Percentiles rank a stretch among this genome's conserved stretches.
These are phyloP conservation scores for Tulasnella sp. DNA, from an alignment of 768 basidiomycete species.

Conservation along the genomic window DNA sequence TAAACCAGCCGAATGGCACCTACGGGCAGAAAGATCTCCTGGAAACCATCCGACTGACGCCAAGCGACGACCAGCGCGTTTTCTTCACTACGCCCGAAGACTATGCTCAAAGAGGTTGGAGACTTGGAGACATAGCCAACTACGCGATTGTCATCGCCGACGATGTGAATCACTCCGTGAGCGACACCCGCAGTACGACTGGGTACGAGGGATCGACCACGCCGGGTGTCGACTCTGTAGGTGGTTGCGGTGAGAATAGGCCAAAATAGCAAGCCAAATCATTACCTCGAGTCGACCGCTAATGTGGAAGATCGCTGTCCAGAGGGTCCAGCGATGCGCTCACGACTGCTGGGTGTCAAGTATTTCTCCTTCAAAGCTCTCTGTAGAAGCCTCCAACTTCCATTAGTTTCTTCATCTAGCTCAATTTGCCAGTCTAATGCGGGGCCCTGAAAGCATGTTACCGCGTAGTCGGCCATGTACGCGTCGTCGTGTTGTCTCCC, in stretches of 20 bases:
- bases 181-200: neutral
- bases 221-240: neutral
- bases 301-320: neutral
- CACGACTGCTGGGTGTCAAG: neutral
- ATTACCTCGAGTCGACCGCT: neutral
- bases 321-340: neutral
- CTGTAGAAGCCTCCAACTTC: neutral
- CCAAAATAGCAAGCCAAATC: neutral
- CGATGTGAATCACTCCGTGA: neutral
- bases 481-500: conserved; percentile 8
- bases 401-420: neutral
- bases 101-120: neutral
- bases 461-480: neutral
- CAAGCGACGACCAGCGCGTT: neutral
- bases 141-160: neutral
- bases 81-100: neutral
- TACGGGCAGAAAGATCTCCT: neutral
- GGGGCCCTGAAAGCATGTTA: neutral
- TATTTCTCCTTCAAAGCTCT: neutral
- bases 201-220: neutral
- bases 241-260: neutral
- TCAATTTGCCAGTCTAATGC: conserved; percentile 16
- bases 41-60: neutral
- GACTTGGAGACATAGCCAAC: neutral
- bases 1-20: neutral